phyloP scores from a whole-genome alignment of 306 rosid species.

The Alnus rubra region DNA sequence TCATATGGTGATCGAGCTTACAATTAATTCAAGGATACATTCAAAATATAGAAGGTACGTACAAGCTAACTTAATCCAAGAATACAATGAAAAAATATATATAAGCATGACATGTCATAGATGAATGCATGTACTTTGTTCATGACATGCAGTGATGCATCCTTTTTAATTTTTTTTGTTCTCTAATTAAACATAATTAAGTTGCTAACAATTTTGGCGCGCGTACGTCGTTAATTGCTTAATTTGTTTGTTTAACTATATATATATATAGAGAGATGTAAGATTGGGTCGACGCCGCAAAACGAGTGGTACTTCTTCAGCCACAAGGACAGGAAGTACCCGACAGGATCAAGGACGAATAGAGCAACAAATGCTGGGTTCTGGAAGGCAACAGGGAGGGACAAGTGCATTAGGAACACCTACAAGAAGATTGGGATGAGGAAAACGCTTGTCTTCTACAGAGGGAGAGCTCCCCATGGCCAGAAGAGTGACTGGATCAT shows the following conservation, averaged over 20 bases:
- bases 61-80: neutral
- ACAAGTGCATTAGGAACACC: constrained; percentile 79
- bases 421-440: constrained; percentile 92
- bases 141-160: neutral
- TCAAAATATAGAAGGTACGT: neutral
- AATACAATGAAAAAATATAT: neutral
- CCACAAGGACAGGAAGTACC: constrained; percentile 95
- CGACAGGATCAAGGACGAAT: constrained; percentile 96
- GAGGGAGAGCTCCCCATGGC: constrained; percentile 96
- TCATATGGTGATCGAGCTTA: neutral
- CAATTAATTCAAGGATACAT: neutral
- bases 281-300: constrained; percentile 92
- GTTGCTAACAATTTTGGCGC: neutral
- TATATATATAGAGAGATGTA: constrained; percentile 49
- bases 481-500: constrained; percentile 97
- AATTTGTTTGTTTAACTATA: no score
- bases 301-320: constrained; percentile 98
- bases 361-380: constrained; percentile 93
- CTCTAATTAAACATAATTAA: no score
- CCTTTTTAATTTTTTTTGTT: no score
- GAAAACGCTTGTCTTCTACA: constrained; percentile 88
- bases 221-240: neutral
- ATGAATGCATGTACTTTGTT: neutral
- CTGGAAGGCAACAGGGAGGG: constrained; percentile 98
- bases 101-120: no score